Evolutionary conservation across 2,329 filamentous ascomycete genomes (phyloP).

Genomic region (Fusarium napiforme): DNA sequence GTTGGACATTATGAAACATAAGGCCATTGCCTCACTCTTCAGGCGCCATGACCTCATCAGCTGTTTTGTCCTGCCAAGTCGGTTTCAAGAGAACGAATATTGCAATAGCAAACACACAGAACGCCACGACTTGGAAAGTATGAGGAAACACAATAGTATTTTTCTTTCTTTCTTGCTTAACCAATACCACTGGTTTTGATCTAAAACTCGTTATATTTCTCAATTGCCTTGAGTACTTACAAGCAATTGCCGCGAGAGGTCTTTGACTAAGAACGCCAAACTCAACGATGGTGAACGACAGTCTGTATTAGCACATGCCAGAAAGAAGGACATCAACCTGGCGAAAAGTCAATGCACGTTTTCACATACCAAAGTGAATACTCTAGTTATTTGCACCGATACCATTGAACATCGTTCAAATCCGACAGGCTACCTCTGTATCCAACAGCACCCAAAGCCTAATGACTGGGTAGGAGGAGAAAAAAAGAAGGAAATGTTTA

Average conservation of each 20-base stretch:
- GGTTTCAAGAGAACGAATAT: not conserved
- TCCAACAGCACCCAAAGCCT: not conserved
- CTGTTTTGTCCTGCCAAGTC: not conserved
- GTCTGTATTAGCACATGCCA: not conserved
- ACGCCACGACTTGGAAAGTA: not conserved
- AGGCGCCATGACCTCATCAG: too few species aligned
- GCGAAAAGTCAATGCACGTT: not conserved
- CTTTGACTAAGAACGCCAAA: not conserved
- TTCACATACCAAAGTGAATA: not conserved
- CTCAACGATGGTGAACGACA: not conserved
- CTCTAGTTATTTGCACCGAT: not conserved
- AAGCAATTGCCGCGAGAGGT: not conserved
- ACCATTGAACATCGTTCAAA: not conserved
- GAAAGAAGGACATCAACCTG: not conserved
- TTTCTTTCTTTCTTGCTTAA: constrained; percentile 14
- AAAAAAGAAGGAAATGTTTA: not conserved
- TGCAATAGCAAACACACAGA: not conserved
- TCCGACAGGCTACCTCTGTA: not conserved
- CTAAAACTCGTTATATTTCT: not conserved
- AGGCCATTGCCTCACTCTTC: not conserved
- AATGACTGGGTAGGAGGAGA: not conserved
- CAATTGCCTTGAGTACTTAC: not conserved
- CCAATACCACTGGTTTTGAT: not conserved
- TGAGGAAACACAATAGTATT: not conserved
- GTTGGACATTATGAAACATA: not conserved